Evolutionary conservation across 768 basidiomycete genomes (phyloP), one percentile per base, ranked within the genome.

Genomic region (Phlegmacium glaucopus): DNA sequence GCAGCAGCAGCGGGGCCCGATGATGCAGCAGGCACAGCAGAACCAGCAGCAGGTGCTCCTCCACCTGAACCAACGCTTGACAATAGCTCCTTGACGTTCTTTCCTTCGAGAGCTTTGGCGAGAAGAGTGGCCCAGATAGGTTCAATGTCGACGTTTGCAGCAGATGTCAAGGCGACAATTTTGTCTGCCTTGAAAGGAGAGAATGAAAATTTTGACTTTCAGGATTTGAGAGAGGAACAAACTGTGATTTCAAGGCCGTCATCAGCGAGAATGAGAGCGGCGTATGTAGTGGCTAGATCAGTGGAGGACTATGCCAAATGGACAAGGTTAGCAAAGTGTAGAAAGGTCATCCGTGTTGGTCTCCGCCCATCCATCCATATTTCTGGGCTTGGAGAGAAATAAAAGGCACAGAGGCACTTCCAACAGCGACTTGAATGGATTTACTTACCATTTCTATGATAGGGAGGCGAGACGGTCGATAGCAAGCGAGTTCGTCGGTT

Each of bases 111-210:
- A 29, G 96, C 95, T 71, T 96, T 98, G 53, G 95, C 90, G 64
- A 99, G 90, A 61, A 99, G 87, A 11, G 87, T 72, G 49, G 94
- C 94, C 96, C 96, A 98, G 76, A 99, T 98, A 48, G 94, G 80
- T 72, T 98, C 96, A 50, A 96, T 62, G 18, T 96, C 94, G 54
- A 92, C 76, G 48, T 73, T 72, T 45, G 95, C 96, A 45, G 91
- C 94, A 47, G 65, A 68, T 59, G 89, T 91, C 65, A 98, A 68
- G n/a, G 92, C 75, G 60, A 75, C 50, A 66, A 99, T 90, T 78
- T 96, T 97, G 68, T 98, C 96, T 50, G 92, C 67, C 94, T 97
- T 61, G 1, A 49, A n/a, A 32, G 22, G 22, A 2, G 22, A 22
- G 22, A 5, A 22, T 22, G 5, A 22, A 5, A 22, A 22, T 22